A percentile compares a stretch with the other conserved stretches of the same genome.
phyloP scores from a whole-genome alignment of 805 yeast species.

The Metschnikowia matae region DNA sequence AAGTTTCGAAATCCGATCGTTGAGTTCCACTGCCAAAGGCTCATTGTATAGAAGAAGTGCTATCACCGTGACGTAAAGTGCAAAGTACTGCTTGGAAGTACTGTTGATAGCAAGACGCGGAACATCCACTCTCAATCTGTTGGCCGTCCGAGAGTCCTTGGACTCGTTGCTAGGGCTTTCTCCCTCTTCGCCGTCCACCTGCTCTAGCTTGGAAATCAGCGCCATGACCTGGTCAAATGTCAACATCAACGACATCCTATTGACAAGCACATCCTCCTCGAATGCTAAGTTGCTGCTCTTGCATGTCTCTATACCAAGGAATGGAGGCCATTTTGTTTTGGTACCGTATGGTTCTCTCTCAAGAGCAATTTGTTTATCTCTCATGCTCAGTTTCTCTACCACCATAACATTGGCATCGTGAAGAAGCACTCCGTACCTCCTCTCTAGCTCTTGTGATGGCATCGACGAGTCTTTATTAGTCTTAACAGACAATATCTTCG shows the following conservation, averaged over 20 bases:
- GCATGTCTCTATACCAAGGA: conserved; percentile 73
- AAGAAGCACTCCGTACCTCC: conserved; percentile 65
- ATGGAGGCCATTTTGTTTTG: conserved; percentile 75
- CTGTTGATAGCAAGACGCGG: conserved; percentile 66
- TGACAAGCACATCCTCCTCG: conserved; percentile 50
- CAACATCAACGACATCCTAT: conserved; percentile 58
- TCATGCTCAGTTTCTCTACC: conserved; percentile 47
- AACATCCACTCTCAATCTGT: conserved; percentile 57
- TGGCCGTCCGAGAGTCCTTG: conserved; percentile 6
- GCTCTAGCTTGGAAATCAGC: conserved; percentile 18
- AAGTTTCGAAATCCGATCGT: conserved; percentile 60
- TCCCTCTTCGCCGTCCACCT: conserved; percentile 7
- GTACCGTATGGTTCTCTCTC: conserved; percentile 60
- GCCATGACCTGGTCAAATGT: conserved; percentile 47
- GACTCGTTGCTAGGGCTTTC: conserved; percentile 1
- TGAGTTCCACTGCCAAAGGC: conserved; percentile 56
- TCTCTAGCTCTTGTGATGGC: conserved; percentile 45
- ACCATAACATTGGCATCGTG: conserved; percentile 70
- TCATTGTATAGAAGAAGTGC: conserved; percentile 70
- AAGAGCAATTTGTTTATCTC: conserved; percentile 35
- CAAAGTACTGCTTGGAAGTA: conserved; percentile 69
- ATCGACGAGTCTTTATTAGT: conserved; percentile 29
- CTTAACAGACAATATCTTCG: conserved; percentile 63
- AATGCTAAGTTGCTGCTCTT: conserved; percentile 45
- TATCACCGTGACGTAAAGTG: conserved; percentile 58